Conservation (phyloP, 192 early-diverging fungal species). For the Linnemannia hyalina region DNA sequence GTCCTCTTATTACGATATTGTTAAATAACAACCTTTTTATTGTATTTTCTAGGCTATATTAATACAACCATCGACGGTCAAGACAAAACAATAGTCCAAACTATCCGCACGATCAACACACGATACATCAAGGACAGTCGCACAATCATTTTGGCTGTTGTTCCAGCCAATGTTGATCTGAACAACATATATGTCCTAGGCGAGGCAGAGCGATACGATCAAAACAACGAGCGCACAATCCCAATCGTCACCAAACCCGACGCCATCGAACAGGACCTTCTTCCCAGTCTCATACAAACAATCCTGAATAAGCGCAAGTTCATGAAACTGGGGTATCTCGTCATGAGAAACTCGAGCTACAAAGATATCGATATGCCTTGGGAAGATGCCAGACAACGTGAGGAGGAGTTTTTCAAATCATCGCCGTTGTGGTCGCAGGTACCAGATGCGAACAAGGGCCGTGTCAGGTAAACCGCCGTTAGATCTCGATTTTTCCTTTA, state of each 20-base stretch:
- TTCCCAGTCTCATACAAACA: conserved; percentile 36
- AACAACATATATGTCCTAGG: conserved; percentile 43
- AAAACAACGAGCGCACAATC: conserved; percentile 41
- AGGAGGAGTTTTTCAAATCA: conserved; percentile 42
- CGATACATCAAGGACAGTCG: conserved; percentile 52
- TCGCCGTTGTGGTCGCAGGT: conserved; percentile 31
- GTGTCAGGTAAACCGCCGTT: conserved; percentile 3
- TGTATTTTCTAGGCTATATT: conserved; percentile 6
- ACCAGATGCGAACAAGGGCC: conserved; percentile 27
- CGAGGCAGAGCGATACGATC: conserved; percentile 48
- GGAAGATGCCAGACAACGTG: conserved; percentile 28
- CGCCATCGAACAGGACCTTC: conserved; percentile 37
- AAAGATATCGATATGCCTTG: conserved; percentile 44
- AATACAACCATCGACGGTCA: conserved; percentile 50
- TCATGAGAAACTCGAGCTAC: conserved; percentile 45
- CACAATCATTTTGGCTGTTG: conserved; percentile 48
- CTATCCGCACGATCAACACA: conserved; percentile 42
- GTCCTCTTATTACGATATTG: no score
- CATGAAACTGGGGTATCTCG: conserved; percentile 49
- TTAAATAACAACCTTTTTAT: no score
- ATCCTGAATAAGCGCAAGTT: conserved; percentile 42
- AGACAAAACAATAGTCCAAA: conserved; percentile 40
- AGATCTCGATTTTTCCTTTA: neutral
- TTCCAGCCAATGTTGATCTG: conserved; percentile 50
- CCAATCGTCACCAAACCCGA: conserved; percentile 53